Percentiles rank a stretch among this genome's conserved stretches.
These are phyloP conservation scores for Hyphopichia khmerensis DNA, from an alignment of 1,139 yeast species.

Conservation along the genomic window DNA sequence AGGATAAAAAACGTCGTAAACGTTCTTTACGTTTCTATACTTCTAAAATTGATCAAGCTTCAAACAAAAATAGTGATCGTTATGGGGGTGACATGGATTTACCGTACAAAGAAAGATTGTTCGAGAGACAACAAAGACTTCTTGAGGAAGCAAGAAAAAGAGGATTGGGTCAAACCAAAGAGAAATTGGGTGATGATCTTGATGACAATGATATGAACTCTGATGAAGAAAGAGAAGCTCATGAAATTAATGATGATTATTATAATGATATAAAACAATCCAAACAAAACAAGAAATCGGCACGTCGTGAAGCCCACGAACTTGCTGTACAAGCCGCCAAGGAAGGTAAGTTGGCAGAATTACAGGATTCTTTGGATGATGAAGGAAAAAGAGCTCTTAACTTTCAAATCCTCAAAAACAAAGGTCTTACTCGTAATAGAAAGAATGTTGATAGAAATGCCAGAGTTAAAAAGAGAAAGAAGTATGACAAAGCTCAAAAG, in stretches of 20 bases:
- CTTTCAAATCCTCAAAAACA: conserved; percentile 90
- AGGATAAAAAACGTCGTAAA: conserved; percentile 81
- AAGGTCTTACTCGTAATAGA: conserved; percentile 90
- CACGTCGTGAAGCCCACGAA: conserved; percentile 65
- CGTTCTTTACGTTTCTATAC: conserved; percentile 92
- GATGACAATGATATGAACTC: conserved; percentile 52
- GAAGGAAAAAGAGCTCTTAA: conserved; percentile 94
- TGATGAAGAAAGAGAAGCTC: conserved; percentile 45
- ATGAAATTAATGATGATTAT: conserved; percentile 40
- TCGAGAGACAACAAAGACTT: conserved; percentile 84
- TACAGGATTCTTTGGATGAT: conserved; percentile 63
- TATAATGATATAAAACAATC: conserved; percentile 51
- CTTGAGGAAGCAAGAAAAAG: conserved; percentile 86
- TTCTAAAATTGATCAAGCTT: conserved; percentile 88
- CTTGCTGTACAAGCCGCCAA: conserved; percentile 77
- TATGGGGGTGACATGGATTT: conserved; percentile 85
- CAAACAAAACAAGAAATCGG: conserved; percentile 47
- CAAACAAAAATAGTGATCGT: conserved; percentile 54
- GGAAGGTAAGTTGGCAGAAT: conserved; percentile 77
- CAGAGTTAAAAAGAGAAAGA: conserved; percentile 97
- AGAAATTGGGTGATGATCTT: conserved; percentile 52
- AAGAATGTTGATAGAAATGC: conserved; percentile 93
- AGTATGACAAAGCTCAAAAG: conserved; percentile 93
- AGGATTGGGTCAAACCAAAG: conserved; percentile 55
- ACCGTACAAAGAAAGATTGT: conserved; percentile 88